Evolutionary conservation across 1,284 basidiomycete species (phyloP), one percentile per base, ranked within the genome.

Genomic region (Agaricales sp.): DNA sequence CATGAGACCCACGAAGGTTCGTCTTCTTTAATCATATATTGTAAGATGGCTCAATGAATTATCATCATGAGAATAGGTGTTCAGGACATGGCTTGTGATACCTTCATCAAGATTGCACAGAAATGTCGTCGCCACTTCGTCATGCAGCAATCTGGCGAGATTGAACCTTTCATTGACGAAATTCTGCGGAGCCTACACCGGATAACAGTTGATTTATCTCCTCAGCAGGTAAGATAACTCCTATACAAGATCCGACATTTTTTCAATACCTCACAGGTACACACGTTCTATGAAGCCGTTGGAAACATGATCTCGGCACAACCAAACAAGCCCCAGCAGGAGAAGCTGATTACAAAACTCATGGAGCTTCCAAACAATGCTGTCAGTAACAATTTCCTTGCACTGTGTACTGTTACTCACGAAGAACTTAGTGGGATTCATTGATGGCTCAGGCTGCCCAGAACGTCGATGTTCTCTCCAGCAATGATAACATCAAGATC

Each of bases 51-150:
- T 46, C 41, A 35, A 49, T 19, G 19, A 30, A 30, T 43, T 23
- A 49, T 43, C 14, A 43, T 14, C 45, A 20, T 20, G 48, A 20
- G 22, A 46, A n/a, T 53, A 89, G 88, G 90, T 74, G 96, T 99
- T 11, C 96, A 99, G 68, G 96, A 99, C 67, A 99, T 99, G 96
- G 96, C 96, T 45, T 99, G 96, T 67, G 96, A 99, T 67, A 99
- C 96, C 0, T 99, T 99, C 69, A 98, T 99, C 75, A 99, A 99
- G 71, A 99, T 99, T 59, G 93, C 96, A 18, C 95, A 99, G 65
- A 99, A 98, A 69, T 99, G 96, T 64, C 80, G 94, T 45, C 79
- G 95, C 49, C 96, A 99, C 67, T 99, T 99, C 60, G 93, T 99
- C 52, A 95, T 98, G 85, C 92, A 96, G 63, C 96, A 99, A 67